Percentiles rank a stretch among this genome's conserved stretches.
Evolutionary conservation across 768 basidiomycete species (phyloP).

Genomic region (Paxillus involutus): DNA sequence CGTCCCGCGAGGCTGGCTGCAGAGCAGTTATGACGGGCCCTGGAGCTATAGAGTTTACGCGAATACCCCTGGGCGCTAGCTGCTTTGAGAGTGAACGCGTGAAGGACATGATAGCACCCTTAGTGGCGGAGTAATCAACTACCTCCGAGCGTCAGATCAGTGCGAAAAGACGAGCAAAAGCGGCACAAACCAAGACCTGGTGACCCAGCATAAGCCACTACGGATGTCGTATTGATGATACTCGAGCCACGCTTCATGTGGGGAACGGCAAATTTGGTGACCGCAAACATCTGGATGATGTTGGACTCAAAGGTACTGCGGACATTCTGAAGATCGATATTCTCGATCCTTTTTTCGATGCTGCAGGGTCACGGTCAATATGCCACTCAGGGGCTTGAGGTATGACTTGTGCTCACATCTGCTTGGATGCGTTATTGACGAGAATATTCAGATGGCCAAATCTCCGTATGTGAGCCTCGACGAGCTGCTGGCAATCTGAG

Average conservation of each 20-base stretch:
- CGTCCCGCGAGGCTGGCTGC: conserved; percentile 52
- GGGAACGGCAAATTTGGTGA: too few relatives aligned
- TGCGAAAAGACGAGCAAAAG: conserved; percentile 1
- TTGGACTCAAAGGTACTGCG: too few relatives aligned
- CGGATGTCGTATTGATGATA: conserved; percentile 64
- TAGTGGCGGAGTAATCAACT: conserved; percentile 56
- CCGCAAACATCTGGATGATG: too few relatives aligned
- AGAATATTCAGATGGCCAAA: conserved; percentile 53
- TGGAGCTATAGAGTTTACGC: conserved; percentile 52
- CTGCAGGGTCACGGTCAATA: conserved; percentile 20
- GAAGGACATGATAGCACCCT: conserved; percentile 60
- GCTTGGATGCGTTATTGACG: conserved; percentile 61
- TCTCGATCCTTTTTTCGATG: conserved; percentile 43
- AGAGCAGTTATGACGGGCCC: conserved; percentile 60
- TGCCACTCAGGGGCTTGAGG: too few relatives aligned
- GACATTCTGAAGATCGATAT: conserved; percentile 34
- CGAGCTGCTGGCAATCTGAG: conserved; percentile 40
- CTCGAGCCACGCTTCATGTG: conserved; percentile 8
- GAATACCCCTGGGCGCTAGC: conserved; percentile 54
- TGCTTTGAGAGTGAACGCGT: conserved; percentile 54
- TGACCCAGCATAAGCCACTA: conserved; percentile 43
- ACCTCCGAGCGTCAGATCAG: conserved; percentile 14
- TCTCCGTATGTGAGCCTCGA: conserved; percentile 46
- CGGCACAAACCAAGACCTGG: conserved; percentile 31
- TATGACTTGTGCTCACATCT: conserved; percentile 19